Base-by-base conservation (phyloP, 2,329 filamentous ascomycete species). In the Ascochyta koolunga region DNA sequence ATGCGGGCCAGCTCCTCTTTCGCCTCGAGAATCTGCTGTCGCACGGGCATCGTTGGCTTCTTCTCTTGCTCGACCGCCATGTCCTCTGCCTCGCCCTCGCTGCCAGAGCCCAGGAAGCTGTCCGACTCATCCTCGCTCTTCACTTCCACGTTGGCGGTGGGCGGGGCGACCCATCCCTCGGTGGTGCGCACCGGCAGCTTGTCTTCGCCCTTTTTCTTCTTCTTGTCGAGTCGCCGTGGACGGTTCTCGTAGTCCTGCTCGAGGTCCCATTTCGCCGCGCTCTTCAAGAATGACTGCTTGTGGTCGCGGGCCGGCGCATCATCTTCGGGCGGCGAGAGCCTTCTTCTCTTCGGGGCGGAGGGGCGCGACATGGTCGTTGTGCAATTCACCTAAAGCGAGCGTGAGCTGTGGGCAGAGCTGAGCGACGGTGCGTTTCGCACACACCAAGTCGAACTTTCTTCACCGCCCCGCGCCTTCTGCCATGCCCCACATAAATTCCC, bases 1-100 rank as follows among this genome's bases (percentile, higher is more conserved):
- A 96, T 84, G 65, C 88, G 88, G 18, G 95, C 93, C 51, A 99
- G 79, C 69, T 98, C 93, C 71, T 98, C 95, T 74, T 99, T 96
- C 9, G 93, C 92, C 58, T 89, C 85, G 21, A 90, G 66, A 43
- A 99, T 89, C 74, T 96, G 90, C 68, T 96, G 85, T 54, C 88
- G 84, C 59, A 89, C 81, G 0, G 92, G 86, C 25, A 96, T 79
- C 61, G 86, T 83, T 1, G 89, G 86, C 55, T 82, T 82, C 57
- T 83, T 74, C 29, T 82, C 76, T 19, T 73, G 75, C 51, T 70
- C 69, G 31, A 71, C 71, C 32, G 63, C 58, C 32, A 72, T 68
- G 31, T 74, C 73, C 37, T 78, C 77, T n/a, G 50, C 78, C n/a
- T 82, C 81, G 19, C 69, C 69, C 5, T 75, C 87, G 54, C 78